Base-by-base conservation (phyloP, 2,329 filamentous ascomycete genomes). In the Hypoxylon rubiginosum region DNA sequence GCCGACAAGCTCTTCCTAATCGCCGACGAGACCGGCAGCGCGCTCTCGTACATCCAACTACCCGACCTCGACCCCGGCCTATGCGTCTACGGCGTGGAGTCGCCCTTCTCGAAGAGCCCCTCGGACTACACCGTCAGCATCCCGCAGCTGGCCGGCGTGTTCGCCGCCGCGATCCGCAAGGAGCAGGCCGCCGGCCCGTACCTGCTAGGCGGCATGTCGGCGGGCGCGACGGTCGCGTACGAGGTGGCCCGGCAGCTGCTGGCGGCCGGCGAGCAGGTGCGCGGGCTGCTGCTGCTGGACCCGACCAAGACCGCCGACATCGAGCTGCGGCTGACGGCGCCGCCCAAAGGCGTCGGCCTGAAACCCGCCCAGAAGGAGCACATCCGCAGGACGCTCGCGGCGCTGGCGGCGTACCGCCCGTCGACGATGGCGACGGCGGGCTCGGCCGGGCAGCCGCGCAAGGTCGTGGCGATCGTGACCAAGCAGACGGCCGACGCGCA, bases 171-270 rank as follows among this genome's bases (percentile, higher is more conserved):
- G 10, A 66, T 76, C 32, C 66, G 61, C 24, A 53, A 53, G 13
- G 64, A 66, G 34, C 79, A 81, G 60, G 74, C 78, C 8, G 58
- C 73, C 36, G 79, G 79, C 1, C 79, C 79, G 7, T 81, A 81
- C 66, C 67, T 74, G 46, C 68, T 81, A 8, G 78, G 75, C 19
- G 79, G 79, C 30, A 80, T 77, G 77, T 79, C 77, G 11, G 73
- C 75, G 13, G 79, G 79, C 19, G 79, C 76, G 39, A 74, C 79
- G 21, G 74, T 76, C 59, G 77, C 79, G 15, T 80, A 79, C 66
- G 76, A 79, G 59, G 76, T 76, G 8, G 71, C 74, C 9, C 60
- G 72, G 36, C 75, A 72, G 48, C 69, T 78, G 4, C 30, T 70
- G 34, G 49, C 65, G 1, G 58, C 57, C 17, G 70, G 69, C 11